These are phyloP conservation scores for Astragalus membranaceus DNA, from an alignment of 306 rosid species.

Conservation along the genomic window DNA sequence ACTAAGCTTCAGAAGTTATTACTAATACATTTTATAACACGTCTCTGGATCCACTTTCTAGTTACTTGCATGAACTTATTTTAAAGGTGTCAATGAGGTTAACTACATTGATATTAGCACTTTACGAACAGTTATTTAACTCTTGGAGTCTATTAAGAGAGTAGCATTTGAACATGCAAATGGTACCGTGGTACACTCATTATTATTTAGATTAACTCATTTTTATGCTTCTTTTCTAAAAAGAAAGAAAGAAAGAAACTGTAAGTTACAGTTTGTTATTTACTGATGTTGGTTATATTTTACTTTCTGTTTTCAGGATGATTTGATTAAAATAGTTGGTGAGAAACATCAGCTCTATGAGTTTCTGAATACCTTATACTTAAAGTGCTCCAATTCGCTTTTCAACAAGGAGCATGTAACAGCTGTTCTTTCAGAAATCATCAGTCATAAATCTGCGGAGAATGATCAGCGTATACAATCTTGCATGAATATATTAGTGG, in stretches of 20 bases:
- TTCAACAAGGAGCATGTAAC: slow-evolving; percentile 95
- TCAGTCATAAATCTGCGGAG: slow-evolving; percentile 46
- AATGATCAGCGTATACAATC: slow-evolving; percentile 42
- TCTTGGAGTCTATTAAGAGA: background rate
- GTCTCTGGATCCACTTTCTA: background rate
- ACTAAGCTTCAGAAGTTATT: slow-evolving; percentile 17
- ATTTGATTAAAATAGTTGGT: slow-evolving; percentile 72
- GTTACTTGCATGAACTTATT: background rate
- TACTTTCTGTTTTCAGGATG: slow-evolving; percentile 53
- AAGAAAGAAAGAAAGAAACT: slow-evolving; percentile 18
- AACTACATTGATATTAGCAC: background rate
- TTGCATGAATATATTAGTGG: slow-evolving; percentile 81
- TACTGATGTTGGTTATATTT: slow-evolving; percentile 11
- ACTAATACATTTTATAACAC: background rate
- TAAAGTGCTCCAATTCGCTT: slow-evolving; percentile 78
- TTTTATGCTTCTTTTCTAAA: background rate
- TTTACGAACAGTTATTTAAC: background rate
- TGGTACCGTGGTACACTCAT: background rate
- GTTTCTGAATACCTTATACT: slow-evolving; percentile 57
- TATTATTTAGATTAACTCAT: slow-evolving; percentile 4
- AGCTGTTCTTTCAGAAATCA: slow-evolving; percentile 60
- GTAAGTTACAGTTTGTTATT: slow-evolving; percentile 9
- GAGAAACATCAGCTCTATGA: slow-evolving; percentile 86
- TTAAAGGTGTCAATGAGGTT: background rate
- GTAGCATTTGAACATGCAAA: slow-evolving; percentile 9